Base-by-base conservation (phyloP, 1,284 basidiomycete genomes). In the Ceratobasidium sp. region DNA sequence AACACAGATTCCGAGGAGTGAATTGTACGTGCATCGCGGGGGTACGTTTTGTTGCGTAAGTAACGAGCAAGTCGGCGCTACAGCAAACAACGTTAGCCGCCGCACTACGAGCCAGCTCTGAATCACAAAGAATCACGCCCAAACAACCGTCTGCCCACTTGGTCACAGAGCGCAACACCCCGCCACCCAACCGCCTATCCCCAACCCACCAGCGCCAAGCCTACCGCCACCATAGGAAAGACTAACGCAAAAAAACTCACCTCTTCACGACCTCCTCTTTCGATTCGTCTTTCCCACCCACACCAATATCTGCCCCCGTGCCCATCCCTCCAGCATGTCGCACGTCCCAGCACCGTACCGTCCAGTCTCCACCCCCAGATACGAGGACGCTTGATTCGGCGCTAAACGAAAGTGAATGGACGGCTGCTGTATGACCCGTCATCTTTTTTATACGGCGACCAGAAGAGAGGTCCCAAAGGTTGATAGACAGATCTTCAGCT, bases 271-370 rank as follows among this genome's bases (percentile, higher is more conserved):
- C 73, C 47, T 75, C 73, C 41, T 76, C 79, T 69, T 73, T 76
- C 21, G 55, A 79, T 6, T 80, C 76, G 35, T 77, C 76, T 57
- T 83, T 81, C 72, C 87, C 89, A 79, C 87, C 88, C 77, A 89
- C 84, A 83, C 49, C 83, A 75, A 81, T 89, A 88, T 75, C 75
- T 70, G 71, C 73, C 26, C 72, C 73, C 28, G 77, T 80, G 62
- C 71, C 75, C 43, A 46, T 83, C 0, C 93, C 93, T 16, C 95
- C 95, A 0, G 93, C 83, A 44, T 87, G 83, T 79, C 94, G 93
- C 32, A 98, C 92, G 81, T 99, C 98, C 98, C 98, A 99, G 75
- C 95, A 96, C 28, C 95, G 86, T 13, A 98, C 96, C 0, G 95
- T 98, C 87, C 94, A 95, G 80, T 99, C 98, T 26, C 94, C 89